Conservation (phyloP, 306 rosid species). For the Prosopis cineraria region DNA sequence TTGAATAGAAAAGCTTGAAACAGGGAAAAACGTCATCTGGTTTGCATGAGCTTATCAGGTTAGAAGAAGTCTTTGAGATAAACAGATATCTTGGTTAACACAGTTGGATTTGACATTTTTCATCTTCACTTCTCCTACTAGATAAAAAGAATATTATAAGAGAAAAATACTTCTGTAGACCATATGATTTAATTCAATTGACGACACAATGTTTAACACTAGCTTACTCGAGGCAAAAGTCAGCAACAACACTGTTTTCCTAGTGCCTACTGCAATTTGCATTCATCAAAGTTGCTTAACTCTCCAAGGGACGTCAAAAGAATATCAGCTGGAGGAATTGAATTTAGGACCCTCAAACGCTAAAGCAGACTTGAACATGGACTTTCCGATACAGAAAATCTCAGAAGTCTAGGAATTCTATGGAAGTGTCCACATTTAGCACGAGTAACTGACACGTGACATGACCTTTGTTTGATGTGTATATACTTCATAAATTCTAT, state of each 20-base stretch:
- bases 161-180: neutral
- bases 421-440: neutral
- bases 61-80: neutral
- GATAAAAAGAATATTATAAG: neutral
- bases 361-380: neutral
- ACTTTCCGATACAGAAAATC: neutral
- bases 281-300: neutral
- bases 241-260: neutral
- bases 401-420: neutral
- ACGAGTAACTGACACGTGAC: neutral
- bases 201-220: neutral
- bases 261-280: neutral
- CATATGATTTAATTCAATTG: neutral
- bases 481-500: neutral
- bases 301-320: neutral
- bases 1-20: neutral
- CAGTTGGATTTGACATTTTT: neutral
- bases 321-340: neutral
- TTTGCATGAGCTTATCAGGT: neutral
- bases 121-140: neutral
- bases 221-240: neutral
- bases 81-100: neutral
- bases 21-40: neutral
- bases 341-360: neutral
- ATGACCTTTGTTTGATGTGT: neutral